Conservation (phyloP, 768 basidiomycete genomes). For the Cubamyces lactineus region DNA sequence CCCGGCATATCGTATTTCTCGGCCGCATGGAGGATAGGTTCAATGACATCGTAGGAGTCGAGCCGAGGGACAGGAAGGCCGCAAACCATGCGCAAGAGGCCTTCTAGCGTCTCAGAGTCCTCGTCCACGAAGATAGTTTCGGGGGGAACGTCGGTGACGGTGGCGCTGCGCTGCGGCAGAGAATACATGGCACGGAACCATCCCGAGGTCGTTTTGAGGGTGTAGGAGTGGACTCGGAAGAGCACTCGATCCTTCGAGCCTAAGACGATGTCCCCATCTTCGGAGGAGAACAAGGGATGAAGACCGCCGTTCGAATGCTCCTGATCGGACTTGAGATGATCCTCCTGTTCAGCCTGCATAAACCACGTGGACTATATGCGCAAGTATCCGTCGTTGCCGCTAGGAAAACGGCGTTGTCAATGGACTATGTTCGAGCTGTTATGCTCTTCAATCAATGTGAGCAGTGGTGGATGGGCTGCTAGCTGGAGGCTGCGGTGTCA, state of each 20-base stretch:
- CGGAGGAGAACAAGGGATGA: constrained; percentile 55
- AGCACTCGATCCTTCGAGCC: constrained; percentile 51
- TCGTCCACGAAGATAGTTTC: constrained; percentile 60
- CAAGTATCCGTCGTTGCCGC: too few relatives aligned
- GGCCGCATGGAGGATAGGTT: constrained; percentile 60
- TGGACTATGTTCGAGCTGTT: too few relatives aligned
- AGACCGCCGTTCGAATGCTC: constrained; percentile 11
- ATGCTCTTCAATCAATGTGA: too few relatives aligned
- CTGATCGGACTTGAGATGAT: constrained; percentile 2
- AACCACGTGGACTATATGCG: not conserved
- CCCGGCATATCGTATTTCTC: constrained; percentile 77
- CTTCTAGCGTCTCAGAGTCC: constrained; percentile 55
- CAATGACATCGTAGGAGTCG: constrained; percentile 55
- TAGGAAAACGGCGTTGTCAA: too few relatives aligned
- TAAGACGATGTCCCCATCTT: constrained; percentile 59
- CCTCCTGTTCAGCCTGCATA: constrained; percentile 21
- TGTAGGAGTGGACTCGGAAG: constrained; percentile 63
- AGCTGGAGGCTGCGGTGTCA: too few relatives aligned
- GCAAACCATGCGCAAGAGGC: constrained; percentile 62
- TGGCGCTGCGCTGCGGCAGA: constrained; percentile 46
- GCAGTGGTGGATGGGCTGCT: too few relatives aligned
- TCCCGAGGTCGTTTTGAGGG: constrained; percentile 63
- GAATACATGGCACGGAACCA: constrained; percentile 67
- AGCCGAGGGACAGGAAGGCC: constrained; percentile 56
- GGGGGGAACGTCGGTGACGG: constrained; percentile 16